phyloP scores from a whole-genome alignment of 768 basidiomycete species.

The Panaeolus papilionaceus region DNA sequence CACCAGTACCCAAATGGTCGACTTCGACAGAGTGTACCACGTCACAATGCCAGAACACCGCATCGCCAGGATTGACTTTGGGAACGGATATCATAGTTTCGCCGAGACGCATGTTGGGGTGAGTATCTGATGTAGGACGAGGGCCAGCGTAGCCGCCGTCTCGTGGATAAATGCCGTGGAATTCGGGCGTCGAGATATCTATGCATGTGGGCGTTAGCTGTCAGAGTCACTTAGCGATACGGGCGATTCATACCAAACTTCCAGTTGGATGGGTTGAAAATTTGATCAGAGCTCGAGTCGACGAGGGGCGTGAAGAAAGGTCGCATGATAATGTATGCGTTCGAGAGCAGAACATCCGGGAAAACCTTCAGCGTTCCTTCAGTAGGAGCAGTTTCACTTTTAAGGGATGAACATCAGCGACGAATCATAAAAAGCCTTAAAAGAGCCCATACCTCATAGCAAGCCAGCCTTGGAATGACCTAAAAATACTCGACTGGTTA shows the following conservation, averaged over 20 bases:
- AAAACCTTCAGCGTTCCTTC: constrained; percentile 76
- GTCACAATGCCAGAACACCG: constrained; percentile 81
- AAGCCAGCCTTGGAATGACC: constrained; percentile 83
- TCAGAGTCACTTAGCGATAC: neutral
- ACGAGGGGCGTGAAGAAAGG: constrained; percentile 74
- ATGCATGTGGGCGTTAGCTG: neutral
- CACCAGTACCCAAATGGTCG: constrained; percentile 57
- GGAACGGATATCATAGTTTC: constrained; percentile 76
- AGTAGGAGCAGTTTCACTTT: constrained; percentile 67
- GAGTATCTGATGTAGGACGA: constrained; percentile 55
- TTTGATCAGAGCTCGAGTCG: constrained; percentile 43
- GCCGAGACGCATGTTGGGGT: constrained; percentile 71
- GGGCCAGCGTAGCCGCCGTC: constrained; percentile 51
- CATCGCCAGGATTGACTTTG: constrained; percentile 75
- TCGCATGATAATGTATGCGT: constrained; percentile 74
- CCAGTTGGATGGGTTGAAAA: constrained; percentile 61
- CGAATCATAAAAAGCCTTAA: neutral
- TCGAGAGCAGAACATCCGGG: constrained; percentile 69
- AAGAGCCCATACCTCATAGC: constrained; percentile 57
- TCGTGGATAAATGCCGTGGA: constrained; percentile 53
- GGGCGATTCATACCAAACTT: constrained; percentile 44
- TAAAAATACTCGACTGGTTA: constrained; percentile 58
- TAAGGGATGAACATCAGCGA: neutral
- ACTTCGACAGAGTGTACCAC: constrained; percentile 55
- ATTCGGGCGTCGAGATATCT: constrained; percentile 56